Conservation (phyloP, 1,284 basidiomycete species). For the Rhodotorula sp. region DNA sequence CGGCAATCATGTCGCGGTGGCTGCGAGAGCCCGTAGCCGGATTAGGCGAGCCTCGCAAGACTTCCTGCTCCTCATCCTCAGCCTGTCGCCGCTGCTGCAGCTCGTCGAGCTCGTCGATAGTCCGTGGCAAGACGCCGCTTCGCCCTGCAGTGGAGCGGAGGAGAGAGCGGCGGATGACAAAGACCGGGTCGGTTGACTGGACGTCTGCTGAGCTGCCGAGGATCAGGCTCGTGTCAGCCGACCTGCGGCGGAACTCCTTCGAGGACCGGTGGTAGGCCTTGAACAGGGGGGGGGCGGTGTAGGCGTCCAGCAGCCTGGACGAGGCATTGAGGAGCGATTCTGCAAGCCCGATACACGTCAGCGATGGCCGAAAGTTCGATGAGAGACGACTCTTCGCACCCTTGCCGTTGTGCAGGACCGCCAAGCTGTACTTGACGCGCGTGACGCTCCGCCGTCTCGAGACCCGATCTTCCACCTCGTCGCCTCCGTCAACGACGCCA, state of each 20-base stretch:
- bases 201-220: slow-evolving; percentile 73
- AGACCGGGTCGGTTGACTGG: slow-evolving; percentile 75
- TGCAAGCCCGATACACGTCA: slow-evolving; percentile 46
- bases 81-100: slow-evolving; percentile 11
- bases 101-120: slow-evolving; percentile 40
- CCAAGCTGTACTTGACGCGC: slow-evolving; percentile 76
- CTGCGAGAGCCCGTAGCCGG: not conserved
- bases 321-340: slow-evolving; percentile 74
- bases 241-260: slow-evolving; percentile 73
- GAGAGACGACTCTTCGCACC: slow-evolving; percentile 54
- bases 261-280: slow-evolving; percentile 62
- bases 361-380: not conserved
- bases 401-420: slow-evolving; percentile 52
- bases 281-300: slow-evolving; percentile 69
- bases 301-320: slow-evolving; percentile 80
- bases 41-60: slow-evolving; percentile 2
- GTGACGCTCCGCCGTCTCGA: slow-evolving; percentile 72
- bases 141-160: slow-evolving; percentile 1
- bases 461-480: slow-evolving; percentile 90
- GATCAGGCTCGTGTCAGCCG: slow-evolving; percentile 73
- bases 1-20: slow-evolving; percentile 85
- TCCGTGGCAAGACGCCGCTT: slow-evolving; percentile 29
- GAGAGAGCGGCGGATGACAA: slow-evolving; percentile 60
- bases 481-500: slow-evolving; percentile 94
- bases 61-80: slow-evolving; percentile 9